Percentiles rank a stretch among this genome's conserved stretches.
These are phyloP conservation scores for Prunus yedoensis DNA, from an alignment of 331 rosid genomes.

Conservation along the genomic window DNA sequence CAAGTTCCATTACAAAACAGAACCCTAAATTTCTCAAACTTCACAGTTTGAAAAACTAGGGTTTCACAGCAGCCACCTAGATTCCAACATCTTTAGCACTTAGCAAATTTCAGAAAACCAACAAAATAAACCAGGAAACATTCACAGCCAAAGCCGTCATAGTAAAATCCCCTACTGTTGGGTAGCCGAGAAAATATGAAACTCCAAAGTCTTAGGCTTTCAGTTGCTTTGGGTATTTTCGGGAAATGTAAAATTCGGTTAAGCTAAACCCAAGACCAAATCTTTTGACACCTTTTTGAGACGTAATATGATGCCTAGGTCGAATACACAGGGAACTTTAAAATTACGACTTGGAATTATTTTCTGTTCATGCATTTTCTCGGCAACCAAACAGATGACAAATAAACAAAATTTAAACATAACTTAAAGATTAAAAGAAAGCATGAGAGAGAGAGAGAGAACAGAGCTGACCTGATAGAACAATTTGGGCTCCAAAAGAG, in stretches of 20 bases:
- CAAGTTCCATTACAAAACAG: slow-evolving; percentile 45
- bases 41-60: slow-evolving; percentile 48
- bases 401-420: neutral
- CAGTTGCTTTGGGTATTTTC: neutral
- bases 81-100: slow-evolving; percentile 29
- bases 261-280: neutral
- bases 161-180: slow-evolving; percentile 16
- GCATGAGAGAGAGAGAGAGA: neutral
- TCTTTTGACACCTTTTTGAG: neutral
- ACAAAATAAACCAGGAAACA: slow-evolving; percentile 24
- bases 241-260: slow-evolving; percentile 10
- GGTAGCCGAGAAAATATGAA: slow-evolving; percentile 14
- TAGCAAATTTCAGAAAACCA: slow-evolving; percentile 22
- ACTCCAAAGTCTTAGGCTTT: neutral
- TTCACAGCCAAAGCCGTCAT: neutral
- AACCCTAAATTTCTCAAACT: slow-evolving; percentile 29
- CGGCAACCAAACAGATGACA: slow-evolving; percentile 24
- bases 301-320: neutral
- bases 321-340: neutral
- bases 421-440: neutral
- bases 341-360: neutral
- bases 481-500: neutral
- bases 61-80: slow-evolving; percentile 48
- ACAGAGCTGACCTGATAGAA: slow-evolving; percentile 19
- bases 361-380: slow-evolving; percentile 21